phyloP scores from a whole-genome alignment of 2,329 filamentous ascomycete species.

The Fusarium verrucosum region DNA sequence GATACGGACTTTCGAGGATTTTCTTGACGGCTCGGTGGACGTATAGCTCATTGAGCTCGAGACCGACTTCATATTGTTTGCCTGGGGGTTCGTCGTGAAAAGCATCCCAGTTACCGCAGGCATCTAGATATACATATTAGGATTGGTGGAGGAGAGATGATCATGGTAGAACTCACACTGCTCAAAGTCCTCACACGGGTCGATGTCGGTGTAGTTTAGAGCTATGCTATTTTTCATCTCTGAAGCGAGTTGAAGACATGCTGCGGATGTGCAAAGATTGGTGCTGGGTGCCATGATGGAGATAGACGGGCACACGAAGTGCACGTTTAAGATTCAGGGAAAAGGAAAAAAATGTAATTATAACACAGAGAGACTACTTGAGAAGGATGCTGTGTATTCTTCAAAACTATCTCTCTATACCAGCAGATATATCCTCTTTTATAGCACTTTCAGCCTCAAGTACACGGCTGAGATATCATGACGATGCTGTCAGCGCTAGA shows the following conservation, averaged over 20 bases:
- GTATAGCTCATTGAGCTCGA: too few species aligned
- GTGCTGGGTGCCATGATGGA: neutral
- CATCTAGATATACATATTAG: neutral
- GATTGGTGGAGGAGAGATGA: neutral
- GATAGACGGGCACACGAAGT: neutral
- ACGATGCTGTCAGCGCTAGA: neutral
- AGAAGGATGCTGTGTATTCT: too few species aligned
- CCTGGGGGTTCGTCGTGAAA: too few species aligned
- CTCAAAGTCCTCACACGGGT: conserved; percentile 76
- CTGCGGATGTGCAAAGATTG: neutral
- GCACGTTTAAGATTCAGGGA: neutral
- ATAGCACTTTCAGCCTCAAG: neutral
- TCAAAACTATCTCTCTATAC: neutral
- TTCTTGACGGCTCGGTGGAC: too few species aligned
- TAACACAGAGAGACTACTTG: neutral
- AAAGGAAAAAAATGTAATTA: neutral
- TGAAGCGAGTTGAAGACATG: conserved; percentile 2
- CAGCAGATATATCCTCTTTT: neutral
- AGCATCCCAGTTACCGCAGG: too few species aligned
- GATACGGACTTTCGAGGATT: too few species aligned
- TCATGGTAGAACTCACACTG: conserved; percentile 52
- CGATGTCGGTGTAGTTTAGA: conserved; percentile 65
- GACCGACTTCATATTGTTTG: too few species aligned
- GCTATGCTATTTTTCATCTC: conserved; percentile 31
- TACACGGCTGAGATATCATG: neutral